A percentile compares a stretch with the other conserved stretches of the same genome.
These are phyloP conservation scores for Amanita molliuscula DNA, from an alignment of 768 basidiomycete species.

Conservation along the genomic window DNA sequence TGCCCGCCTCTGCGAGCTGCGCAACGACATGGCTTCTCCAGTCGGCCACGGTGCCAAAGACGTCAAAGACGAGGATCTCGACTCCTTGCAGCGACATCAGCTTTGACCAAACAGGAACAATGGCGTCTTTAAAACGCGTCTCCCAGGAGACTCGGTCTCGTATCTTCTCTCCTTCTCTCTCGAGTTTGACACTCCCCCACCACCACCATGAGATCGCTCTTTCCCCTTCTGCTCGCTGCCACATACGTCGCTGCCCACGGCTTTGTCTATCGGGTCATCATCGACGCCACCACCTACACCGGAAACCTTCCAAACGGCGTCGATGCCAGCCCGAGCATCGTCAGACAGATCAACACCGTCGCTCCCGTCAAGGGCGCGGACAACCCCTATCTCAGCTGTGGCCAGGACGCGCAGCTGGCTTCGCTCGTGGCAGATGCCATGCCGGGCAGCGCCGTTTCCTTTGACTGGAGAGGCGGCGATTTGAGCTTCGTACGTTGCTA, in stretches of 20 bases:
- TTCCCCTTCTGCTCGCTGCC: constrained; percentile 24
- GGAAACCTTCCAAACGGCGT: constrained; percentile 24
- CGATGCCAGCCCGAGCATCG: constrained; percentile 19
- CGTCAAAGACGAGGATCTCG: constrained; percentile 37
- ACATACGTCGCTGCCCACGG: constrained; percentile 36
- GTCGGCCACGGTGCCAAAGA: constrained; percentile 42
- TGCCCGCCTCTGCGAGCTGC: neutral
- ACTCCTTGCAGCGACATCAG: too few relatives aligned
- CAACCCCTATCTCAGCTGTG: constrained; percentile 36
- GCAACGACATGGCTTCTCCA: constrained; percentile 25
- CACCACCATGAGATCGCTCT: constrained; percentile 17
- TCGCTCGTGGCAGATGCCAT: constrained; percentile 33
- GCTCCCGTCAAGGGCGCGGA: constrained; percentile 32
- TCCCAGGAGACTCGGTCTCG: neutral
- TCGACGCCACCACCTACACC: constrained; percentile 26
- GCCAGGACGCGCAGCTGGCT: constrained; percentile 32
- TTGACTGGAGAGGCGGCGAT: constrained; percentile 33
- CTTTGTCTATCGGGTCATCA: constrained; percentile 25
- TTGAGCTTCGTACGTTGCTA: constrained; percentile 6
- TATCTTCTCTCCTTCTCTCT: neutral
- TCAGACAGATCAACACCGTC: constrained; percentile 28
- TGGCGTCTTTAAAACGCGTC: neutral
- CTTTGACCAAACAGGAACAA: too few relatives aligned
- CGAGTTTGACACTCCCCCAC: neutral
- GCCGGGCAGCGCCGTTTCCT: constrained; percentile 32